A percentile compares a stretch with the other conserved stretches of the same genome.
These are phyloP conservation scores for Mortierella alpina DNA, from an alignment of 192 early-diverging fungal genomes.

Conservation along the genomic window DNA sequence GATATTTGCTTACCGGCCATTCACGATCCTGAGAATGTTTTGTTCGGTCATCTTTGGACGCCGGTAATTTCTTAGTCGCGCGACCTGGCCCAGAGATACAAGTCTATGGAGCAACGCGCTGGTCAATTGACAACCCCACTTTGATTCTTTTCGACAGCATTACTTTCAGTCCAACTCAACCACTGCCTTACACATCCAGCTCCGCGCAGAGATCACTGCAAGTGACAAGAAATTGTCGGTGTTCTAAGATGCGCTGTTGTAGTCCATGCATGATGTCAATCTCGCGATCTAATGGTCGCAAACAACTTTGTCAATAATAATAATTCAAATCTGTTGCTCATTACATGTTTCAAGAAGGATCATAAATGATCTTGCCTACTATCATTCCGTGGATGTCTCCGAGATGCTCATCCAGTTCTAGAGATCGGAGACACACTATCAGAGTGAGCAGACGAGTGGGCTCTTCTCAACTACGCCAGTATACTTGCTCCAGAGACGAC, in stretches of 20 bases:
- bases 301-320: neutral
- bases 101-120: slow-evolving; percentile 51
- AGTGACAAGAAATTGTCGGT: slow-evolving; percentile 50
- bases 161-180: neutral
- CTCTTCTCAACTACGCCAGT: neutral
- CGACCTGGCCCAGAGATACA: slow-evolving; percentile 70
- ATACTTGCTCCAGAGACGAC: neutral
- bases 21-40: slow-evolving; percentile 65
- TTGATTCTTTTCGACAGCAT: too few species aligned
- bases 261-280: slow-evolving; percentile 84
- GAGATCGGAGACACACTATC: neutral
- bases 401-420: slow-evolving; percentile 80
- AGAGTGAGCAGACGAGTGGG: neutral
- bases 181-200: slow-evolving; percentile 72
- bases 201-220: slow-evolving; percentile 64
- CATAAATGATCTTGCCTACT: slow-evolving; percentile 59
- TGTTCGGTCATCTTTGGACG: slow-evolving; percentile 67
- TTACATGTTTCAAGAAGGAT: too few species aligned
- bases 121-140: too few species aligned
- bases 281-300: slow-evolving; percentile 72
- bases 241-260: slow-evolving; percentile 64
- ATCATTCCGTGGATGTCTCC: slow-evolving; percentile 90
- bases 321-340: neutral
- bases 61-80: slow-evolving; percentile 64
- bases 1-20: slow-evolving; percentile 69